Conservation (phyloP, 768 basidiomycete genomes). For the Candolleomyces efflorescens region DNA sequence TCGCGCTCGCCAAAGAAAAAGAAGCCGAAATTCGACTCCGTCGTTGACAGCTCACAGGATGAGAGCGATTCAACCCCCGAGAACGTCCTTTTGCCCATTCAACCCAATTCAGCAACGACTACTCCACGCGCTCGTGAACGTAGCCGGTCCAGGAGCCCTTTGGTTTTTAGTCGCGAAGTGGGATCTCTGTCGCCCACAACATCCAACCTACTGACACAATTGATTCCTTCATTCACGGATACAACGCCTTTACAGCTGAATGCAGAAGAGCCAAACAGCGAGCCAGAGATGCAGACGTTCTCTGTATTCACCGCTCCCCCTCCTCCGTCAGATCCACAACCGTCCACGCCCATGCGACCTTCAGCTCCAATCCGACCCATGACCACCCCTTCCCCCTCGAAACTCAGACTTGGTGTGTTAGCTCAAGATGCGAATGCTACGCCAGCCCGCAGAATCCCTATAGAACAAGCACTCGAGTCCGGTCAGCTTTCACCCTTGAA, state of each 20-base stretch:
- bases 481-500: constrained; percentile 50
- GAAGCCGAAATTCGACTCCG: constrained; percentile 14
- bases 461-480: constrained; percentile 45
- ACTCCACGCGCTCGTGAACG: constrained; percentile 17
- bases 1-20: constrained; percentile 19
- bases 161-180: constrained; percentile 34
- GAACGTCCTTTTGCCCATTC: constrained; percentile 11
- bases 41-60: constrained; percentile 18
- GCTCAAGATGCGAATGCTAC: constrained; percentile 39
- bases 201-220: constrained; percentile 20
- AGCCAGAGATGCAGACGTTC: constrained; percentile 1
- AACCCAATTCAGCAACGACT: constrained; percentile 9
- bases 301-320: constrained; percentile 15
- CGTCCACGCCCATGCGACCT: constrained; percentile 20
- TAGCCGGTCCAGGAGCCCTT: constrained; percentile 15
- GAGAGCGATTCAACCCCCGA: constrained; percentile 7
- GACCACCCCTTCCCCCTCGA: constrained; percentile 23
- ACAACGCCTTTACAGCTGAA: constrained; percentile 5
- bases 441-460: constrained; percentile 62
- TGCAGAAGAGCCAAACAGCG: neutral
- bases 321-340: constrained; percentile 11
- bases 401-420: constrained; percentile 24
- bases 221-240: constrained; percentile 17
- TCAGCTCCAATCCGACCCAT: constrained; percentile 19
- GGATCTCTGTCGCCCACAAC: constrained; percentile 62